A percentile compares a stretch with the other conserved stretches of the same genome.
These are phyloP conservation scores for Harrya chromipes DNA, from an alignment of 768 basidiomycete genomes.

Conservation along the genomic window DNA sequence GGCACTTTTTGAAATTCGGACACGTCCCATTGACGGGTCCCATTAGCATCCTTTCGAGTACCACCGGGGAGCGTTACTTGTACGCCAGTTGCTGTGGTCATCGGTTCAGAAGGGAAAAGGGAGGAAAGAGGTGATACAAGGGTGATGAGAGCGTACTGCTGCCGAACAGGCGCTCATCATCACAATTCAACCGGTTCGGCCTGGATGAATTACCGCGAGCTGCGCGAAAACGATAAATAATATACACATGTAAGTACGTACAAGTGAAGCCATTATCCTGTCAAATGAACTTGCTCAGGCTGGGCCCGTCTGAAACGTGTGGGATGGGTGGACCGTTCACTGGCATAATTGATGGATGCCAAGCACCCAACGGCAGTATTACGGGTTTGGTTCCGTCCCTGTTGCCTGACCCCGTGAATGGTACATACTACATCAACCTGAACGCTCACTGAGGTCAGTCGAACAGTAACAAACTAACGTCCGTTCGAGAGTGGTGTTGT, in stretches of 20 bases:
- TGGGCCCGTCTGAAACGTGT: constrained; percentile 6
- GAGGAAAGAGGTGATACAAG: background rate
- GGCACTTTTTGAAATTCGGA: constrained; percentile 19
- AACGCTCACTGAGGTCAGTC: no score
- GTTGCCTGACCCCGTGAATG: no score
- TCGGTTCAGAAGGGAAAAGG: background rate
- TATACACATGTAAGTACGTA: no score
- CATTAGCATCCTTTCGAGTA: background rate
- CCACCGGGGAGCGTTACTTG: constrained; percentile 2
- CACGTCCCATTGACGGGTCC: constrained; percentile 8
- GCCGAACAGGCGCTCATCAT: no score
- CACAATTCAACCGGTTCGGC: background rate
- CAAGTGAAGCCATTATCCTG: background rate
- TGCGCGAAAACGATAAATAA: no score
- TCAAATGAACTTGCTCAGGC: background rate
- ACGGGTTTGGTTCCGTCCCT: background rate
- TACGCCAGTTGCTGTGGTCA: constrained; percentile 13
- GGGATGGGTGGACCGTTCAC: background rate
- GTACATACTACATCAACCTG: no score
- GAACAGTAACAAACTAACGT: background rate
- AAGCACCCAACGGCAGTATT: constrained; percentile 1
- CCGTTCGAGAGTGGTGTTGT: no score
- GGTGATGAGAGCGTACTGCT: background rate
- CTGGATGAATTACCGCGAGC: background rate
- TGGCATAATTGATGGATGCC: background rate